These are phyloP conservation scores for Ramaria sp. DNA, from an alignment of 768 basidiomycete species.

Conservation along the genomic window DNA sequence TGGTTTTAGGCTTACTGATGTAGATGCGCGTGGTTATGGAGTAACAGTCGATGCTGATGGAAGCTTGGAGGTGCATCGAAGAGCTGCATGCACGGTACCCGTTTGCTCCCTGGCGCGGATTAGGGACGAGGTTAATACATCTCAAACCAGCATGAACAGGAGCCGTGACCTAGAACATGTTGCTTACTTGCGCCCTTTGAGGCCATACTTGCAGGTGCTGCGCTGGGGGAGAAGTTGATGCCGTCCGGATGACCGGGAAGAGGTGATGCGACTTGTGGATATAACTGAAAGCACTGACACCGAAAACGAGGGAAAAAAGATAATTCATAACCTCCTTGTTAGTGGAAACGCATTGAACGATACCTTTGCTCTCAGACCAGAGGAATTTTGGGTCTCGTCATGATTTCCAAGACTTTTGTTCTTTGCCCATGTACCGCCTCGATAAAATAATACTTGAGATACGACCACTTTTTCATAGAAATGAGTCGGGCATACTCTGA, in stretches of 20 bases:
- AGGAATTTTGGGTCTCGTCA: conserved; percentile 23
- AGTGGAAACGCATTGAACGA: conserved; percentile 26
- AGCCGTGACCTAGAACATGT: conserved; percentile 19
- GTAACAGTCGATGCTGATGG: conserved; percentile 17
- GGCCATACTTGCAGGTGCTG: conserved; percentile 24
- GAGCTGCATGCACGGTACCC: conserved; percentile 26
- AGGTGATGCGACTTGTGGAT: conserved; percentile 3
- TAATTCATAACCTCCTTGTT: too few relatives aligned
- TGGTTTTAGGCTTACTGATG: not conserved
- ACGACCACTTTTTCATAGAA: too few relatives aligned
- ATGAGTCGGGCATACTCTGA: too few relatives aligned
- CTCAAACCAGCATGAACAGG: conserved; percentile 6
- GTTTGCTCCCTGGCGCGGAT: conserved; percentile 25
- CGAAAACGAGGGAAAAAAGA: too few relatives aligned
- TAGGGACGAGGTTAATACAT: conserved; percentile 20
- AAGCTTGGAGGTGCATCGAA: conserved; percentile 21
- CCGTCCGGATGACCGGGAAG: conserved; percentile 26
- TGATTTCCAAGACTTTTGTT: conserved; percentile 20
- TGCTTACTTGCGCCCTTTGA: conserved; percentile 27
- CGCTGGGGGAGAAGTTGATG: conserved; percentile 27
- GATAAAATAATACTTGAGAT: too few relatives aligned
- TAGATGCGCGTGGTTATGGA: not conserved
- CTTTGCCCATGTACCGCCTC: not conserved
- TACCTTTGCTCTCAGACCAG: conserved; percentile 21
- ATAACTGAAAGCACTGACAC: too few relatives aligned